phyloP scores from a whole-genome alignment of 305 asterid genomes.

The Vinca major region DNA sequence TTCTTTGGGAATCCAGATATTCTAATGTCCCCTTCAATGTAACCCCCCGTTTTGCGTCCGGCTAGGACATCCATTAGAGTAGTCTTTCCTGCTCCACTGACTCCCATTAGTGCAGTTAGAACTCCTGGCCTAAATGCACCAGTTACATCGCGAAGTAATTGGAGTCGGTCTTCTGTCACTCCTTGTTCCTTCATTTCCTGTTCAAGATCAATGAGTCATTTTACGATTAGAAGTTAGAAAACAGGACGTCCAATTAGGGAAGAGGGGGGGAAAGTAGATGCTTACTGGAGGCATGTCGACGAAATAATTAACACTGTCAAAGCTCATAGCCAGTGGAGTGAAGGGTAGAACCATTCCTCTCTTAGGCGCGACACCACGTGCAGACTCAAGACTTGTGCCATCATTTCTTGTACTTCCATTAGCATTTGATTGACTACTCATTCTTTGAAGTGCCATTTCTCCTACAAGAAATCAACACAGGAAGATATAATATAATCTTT shows the following conservation, averaged over 20 bases:
- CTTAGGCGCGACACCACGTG: slow-evolving; percentile 44
- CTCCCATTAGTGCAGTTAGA: slow-evolving; percentile 86
- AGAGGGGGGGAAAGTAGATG: background rate
- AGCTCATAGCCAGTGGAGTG: slow-evolving; percentile 85
- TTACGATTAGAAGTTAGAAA: background rate
- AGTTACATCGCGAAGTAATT: slow-evolving; percentile 61
- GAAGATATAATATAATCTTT: slow-evolving; percentile 2
- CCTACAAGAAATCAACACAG: slow-evolving; percentile 25
- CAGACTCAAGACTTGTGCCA: slow-evolving; percentile 33
- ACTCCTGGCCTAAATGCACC: slow-evolving; percentile 90
- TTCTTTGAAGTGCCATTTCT: slow-evolving; percentile 45
- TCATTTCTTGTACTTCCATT: slow-evolving; percentile 27
- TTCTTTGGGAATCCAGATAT: slow-evolving; percentile 80
- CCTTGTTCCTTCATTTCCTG: slow-evolving; percentile 94
- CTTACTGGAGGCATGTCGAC: slow-evolving; percentile 98
- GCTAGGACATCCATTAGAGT: slow-evolving; percentile 91
- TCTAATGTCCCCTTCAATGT: slow-evolving; percentile 68
- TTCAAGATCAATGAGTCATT: background rate
- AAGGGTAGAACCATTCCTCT: slow-evolving; percentile 94
- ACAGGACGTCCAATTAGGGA: no score
- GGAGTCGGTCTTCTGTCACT: slow-evolving; percentile 63
- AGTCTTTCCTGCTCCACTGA: slow-evolving; percentile 93
- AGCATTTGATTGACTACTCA: slow-evolving; percentile 38
- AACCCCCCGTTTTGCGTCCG: slow-evolving; percentile 83
- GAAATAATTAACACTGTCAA: slow-evolving; percentile 60